Base-by-base conservation (phyloP, 2,329 filamentous ascomycete species). In the Graphilbum ipis-grandicollis region DNA sequence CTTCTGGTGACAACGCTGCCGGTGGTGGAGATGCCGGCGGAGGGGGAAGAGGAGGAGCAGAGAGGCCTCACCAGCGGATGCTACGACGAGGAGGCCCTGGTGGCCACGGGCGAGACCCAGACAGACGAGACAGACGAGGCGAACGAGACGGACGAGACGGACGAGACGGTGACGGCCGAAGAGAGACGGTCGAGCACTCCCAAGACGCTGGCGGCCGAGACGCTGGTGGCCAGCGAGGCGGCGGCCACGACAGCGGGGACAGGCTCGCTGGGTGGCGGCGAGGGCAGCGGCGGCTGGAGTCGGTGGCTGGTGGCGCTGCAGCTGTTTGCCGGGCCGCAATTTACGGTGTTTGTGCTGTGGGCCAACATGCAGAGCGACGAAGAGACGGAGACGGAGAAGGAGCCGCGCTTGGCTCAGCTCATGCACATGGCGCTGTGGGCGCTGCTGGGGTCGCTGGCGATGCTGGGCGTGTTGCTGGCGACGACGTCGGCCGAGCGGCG, bases 221-320 rank as follows among this genome's bases (percentile, higher is more conserved):
- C 6, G 29, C 15, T 5, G 25, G 29, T 22, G 45, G 41, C 51
- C 44, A 32, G 33, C 44, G 49, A 37, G 45, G 29, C 28, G 18
- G 55, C 23, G 22, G 31, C 17, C 14, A 36, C 37, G 45, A 25
- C 28, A 14, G 55, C 21, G 22, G 31, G 14, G 15, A 36, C 25
- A 19, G 39, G n/a, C n/a, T n/a, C n/a, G n/a, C n/a, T n/a, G n/a
- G n/a, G n/a, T n/a, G n/a, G n/a, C n/a, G n/a, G n/a, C n/a, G n/a
- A n/a, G n/a, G n/a, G n/a, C 35, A 10, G 33, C 31, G 15, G n/a
- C 5, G 29, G 3, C 65, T 96, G 90, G 86, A 93, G 86, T 49
- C 72, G 85, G 36, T 98, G 90, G 88, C 71, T 98, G 4, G 70
- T 93, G 12, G 71, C 76, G 12, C 56, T 90, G 9, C 92, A 98